Evolutionary conservation across 441 rosid species (phyloP), one percentile per base, ranked within the genome.

Genomic region (Syzygium malaccense): DNA sequence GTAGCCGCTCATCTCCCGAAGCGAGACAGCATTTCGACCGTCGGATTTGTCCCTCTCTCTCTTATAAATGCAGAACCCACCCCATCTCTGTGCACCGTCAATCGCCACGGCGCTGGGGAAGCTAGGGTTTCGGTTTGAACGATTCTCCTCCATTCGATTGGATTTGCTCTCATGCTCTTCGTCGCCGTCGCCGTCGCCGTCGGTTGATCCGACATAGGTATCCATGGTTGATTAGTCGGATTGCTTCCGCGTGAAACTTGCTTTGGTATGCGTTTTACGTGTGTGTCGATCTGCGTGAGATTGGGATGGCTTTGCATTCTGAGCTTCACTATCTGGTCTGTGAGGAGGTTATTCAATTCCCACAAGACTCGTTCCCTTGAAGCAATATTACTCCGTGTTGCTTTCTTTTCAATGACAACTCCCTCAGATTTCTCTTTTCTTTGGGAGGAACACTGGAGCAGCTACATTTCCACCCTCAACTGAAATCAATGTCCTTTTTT

Each of bases 331-430:
- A 94, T 95, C 95, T 96, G 95, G 97, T 96, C 96, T 88, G 91
- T 93, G 97, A 80, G 95, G 97, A 94, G 92, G 14, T 33, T 20
- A 10, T 53, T 88, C 92, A 5, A 89, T 95, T 96, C 95, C 97
- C 96, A 92, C 87, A 54, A 86, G 96, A 94, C 94, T 95, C 98
- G 97, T 95, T 95, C 98, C 98, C 96, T 94, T 89, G 98, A 96
- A 94, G 98, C 98, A 55, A 95, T 26, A 96, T 53, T 4, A 54
- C 86, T 89, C 33, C 89, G 97, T 95, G 98, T 91, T 95, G 95
- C 91, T 90, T 88, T 30, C 87, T 41, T 58, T 32, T 33, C 45
- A 12, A 41, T 30, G 5, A 0, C 2, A 11, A 14, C 85, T 85
- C 60, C 48, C 85, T 86, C 90, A 51, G 88, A 26, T 28, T 17